Base-by-base conservation (phyloP, 2,329 filamentous ascomycete genomes). In the Fusarium nygamai region DNA sequence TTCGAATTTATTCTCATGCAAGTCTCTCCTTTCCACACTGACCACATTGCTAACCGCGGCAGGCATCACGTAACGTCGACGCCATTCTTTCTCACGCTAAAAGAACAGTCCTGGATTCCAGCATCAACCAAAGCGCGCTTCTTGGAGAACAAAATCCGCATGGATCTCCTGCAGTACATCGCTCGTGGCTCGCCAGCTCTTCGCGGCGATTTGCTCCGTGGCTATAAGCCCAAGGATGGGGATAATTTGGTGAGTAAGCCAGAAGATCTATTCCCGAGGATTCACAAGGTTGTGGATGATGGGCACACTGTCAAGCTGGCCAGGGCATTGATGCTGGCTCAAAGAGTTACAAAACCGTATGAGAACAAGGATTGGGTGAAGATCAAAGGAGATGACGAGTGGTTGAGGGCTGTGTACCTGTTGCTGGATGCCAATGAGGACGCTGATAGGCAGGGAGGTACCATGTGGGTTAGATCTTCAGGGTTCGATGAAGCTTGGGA, bases 301-400 rank as follows among this genome's bases (percentile, higher is more conserved):
- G 95, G 95, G 0, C 96, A 98, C 82, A 87, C 90, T 16, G 86
- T 91, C 61, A 98, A 98, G 82, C 83, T 97, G 10, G 86, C 92
- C 13, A 86, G 95, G 38, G 92, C 94, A 4, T 81, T 96, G 24
- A 88, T 88, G 8, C 83, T 94, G 76, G 94, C 90, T 3, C 86
- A 92, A 80, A 80, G 85, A 38, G 78, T 87, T 3, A 88, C 86
- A 59, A 76, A 79, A 73, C 80, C 81, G 46, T 92, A 84, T 74
- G 77, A 80, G 19, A 80, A 84, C 31, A 83, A 80, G 63, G 82
- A 86, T 7, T 88, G 88, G 85, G 85, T 90, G 36, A 81, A 83
- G 59, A 81, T 94, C 44, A 86, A 86, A 69, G 86, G 85, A 0
- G 86, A 88, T 0, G 86, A 87, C 8, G 84, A 88, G 77, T 95